Conservation (phyloP, 352 stramenopile genomes). For the Globisporangium heterothallicum region DNA sequence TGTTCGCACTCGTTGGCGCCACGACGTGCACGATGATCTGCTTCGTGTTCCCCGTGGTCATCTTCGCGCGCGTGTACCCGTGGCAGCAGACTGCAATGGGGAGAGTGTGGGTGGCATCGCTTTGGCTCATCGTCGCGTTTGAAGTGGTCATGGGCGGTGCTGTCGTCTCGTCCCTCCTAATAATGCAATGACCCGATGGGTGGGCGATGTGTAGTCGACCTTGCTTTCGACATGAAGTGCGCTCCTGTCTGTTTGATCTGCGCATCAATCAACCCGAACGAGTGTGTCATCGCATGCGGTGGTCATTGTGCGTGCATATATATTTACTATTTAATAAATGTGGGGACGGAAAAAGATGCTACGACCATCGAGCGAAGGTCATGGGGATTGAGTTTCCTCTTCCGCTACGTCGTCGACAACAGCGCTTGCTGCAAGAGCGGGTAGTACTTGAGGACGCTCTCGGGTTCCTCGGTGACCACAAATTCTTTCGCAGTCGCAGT, state of each 20-base stretch:
- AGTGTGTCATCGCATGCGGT: no score
- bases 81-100: conserved; percentile 18
- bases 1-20: conserved; percentile 51
- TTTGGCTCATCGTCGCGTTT: conserved; percentile 5
- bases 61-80: conserved; percentile 45
- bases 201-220: no score
- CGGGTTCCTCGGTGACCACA: conserved; percentile 18
- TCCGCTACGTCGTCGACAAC: background rate
- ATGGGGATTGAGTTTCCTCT: no score
- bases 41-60: conserved; percentile 37
- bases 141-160: conserved; percentile 1
- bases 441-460: conserved; percentile 28
- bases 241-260: no score
- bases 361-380: no score
- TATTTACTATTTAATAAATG: no score
- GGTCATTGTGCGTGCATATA: no score
- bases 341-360: no score
- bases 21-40: conserved; percentile 43
- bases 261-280: no score
- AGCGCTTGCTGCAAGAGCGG: conserved; percentile 22
- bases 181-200: no score
- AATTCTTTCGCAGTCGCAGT: conserved; percentile 17
- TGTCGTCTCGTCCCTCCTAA: background rate
- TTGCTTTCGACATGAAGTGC: no score
- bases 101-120: conserved; percentile 12